Evolutionary conservation across 2,329 filamentous ascomycete species (phyloP), one percentile per base, ranked within the genome.

Genomic region (Rugonectria rugulosa): DNA sequence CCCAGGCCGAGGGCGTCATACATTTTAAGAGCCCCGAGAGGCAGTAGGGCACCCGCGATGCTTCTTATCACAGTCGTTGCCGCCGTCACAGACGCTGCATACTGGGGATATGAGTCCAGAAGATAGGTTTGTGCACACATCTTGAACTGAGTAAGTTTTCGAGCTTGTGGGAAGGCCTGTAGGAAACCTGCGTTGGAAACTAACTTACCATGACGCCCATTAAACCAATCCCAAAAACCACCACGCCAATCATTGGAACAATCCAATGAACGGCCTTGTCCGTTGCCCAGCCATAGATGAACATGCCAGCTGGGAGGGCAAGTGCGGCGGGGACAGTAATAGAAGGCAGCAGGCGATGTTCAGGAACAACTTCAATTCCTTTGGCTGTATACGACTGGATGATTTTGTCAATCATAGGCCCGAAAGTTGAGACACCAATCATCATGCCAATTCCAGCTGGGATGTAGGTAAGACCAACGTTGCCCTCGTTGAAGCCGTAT

Each of bases 401-500:
- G 19, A 63, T 45, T 17, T 56, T 54, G 40, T 64, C 61, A 12
- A 60, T 62, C 8, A 59, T 34, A 23, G 54, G 54, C 9, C 63
- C 58, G 23, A 62, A 57, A 36, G 60, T 47, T 7, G 53, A 19
- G 1, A 64, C 45, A 15, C 65, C 66, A 10, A 66, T 19, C 4
- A 65, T 29, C 21, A 61, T 63, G 11, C 63, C 63, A 12, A 67
- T 48, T 8, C 63, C 57, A 6, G 60, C 56, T 2, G 46, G 60
- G 17, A 68, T 61, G 17, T 65, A 66, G 3, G 63, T 60, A 2
- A 65, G 43, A 6, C 61, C 59, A 7, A 54, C 47, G 4, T 50
- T 54, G 2, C 56, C 43, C 3, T 72, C 71, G 40, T 78, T 76
- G 84, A 85, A 89, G 20, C 83, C 82, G 19, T 86, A 79, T 5